Conservation (phyloP, 352 stramenopile species). For the Pythium aristosporum region DNA sequence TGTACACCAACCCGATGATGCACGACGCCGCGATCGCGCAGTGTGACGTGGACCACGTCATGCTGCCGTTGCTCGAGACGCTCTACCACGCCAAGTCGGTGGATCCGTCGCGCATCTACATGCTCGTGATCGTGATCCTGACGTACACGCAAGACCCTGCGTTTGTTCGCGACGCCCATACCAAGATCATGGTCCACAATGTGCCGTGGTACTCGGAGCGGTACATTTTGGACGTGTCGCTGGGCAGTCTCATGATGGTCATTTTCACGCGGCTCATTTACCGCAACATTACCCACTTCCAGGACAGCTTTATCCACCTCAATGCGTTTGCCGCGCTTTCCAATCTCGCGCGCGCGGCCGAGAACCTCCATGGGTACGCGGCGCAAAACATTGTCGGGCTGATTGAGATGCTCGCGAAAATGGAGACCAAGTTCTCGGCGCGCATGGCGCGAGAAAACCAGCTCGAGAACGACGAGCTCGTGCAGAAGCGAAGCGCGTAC, state of each 20-base stretch:
- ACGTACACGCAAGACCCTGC: conserved; percentile 59
- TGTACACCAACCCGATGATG: conserved; percentile 66
- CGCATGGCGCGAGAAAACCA: conserved; percentile 47
- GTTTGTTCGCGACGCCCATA: conserved; percentile 68
- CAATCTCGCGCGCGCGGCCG: conserved; percentile 67
- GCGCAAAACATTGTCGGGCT: conserved; percentile 66
- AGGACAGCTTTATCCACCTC: conserved; percentile 77
- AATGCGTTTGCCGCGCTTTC: conserved; percentile 73
- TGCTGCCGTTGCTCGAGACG: conserved; percentile 71
- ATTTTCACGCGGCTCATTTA: conserved; percentile 76
- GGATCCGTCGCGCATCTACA: conserved; percentile 64
- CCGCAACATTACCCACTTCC: conserved; percentile 79
- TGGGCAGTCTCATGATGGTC: conserved; percentile 75
- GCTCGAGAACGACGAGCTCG: conserved; percentile 43
- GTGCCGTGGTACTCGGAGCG: conserved; percentile 79
- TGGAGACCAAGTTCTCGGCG: conserved; percentile 54
- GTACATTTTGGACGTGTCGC: conserved; percentile 73
- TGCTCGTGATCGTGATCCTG: conserved; percentile 70
- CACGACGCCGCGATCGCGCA: conserved; percentile 44
- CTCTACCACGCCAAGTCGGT: conserved; percentile 66
- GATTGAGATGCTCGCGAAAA: conserved; percentile 77
- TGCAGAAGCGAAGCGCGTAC: conserved; percentile 61
- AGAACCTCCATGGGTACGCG: conserved; percentile 74
- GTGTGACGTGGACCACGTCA: conserved; percentile 44
- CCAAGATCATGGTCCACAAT: conserved; percentile 51